Evolutionary conservation across 768 basidiomycete species (phyloP).

Genomic region (Serendipita sp.): DNA sequence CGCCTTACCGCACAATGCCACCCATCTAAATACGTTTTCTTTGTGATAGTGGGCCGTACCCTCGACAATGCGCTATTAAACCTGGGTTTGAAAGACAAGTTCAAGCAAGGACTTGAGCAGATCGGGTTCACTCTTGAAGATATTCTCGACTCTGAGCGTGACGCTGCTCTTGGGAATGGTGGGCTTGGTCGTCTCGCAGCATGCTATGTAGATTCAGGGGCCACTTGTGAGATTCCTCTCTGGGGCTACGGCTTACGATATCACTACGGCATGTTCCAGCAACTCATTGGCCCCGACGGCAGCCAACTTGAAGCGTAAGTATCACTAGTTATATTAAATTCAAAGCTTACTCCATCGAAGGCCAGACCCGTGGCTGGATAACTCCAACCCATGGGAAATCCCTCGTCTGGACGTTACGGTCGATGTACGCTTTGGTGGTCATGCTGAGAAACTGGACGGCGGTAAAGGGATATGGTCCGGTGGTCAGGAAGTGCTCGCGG

Average conservation of each 20-base stretch:
- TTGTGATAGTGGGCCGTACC: constrained; percentile 18
- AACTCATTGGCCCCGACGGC: constrained; percentile 71
- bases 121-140: constrained; percentile 89
- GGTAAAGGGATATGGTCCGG: constrained; percentile 63
- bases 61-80: constrained; percentile 67
- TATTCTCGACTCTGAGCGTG: constrained; percentile 73
- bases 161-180: constrained; percentile 89
- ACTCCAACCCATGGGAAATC: constrained; percentile 79
- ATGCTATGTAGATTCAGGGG: constrained; percentile 89
- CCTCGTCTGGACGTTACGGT: constrained; percentile 71
- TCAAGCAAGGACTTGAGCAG: constrained; percentile 43
- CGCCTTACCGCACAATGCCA: constrained; percentile 29
- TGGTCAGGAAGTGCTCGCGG: constrained; percentile 83
- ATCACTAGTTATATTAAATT: neutral
- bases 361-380: constrained; percentile 86
- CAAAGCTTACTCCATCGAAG: constrained; percentile 6
- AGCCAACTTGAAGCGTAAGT: constrained; percentile 53
- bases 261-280: constrained; percentile 93
- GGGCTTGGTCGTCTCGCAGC: constrained; percentile 92
- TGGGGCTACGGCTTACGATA: constrained; percentile 94
- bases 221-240: constrained; percentile 76
- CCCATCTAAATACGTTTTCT: neutral
- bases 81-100: constrained; percentile 66
- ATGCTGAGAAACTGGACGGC: constrained; percentile 47
- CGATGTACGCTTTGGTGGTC: constrained; percentile 80